These are phyloP conservation scores for Pseudogymnoascus sp. DNA, from an alignment of 2,329 filamentous ascomycete genomes.

Conservation along the genomic window DNA sequence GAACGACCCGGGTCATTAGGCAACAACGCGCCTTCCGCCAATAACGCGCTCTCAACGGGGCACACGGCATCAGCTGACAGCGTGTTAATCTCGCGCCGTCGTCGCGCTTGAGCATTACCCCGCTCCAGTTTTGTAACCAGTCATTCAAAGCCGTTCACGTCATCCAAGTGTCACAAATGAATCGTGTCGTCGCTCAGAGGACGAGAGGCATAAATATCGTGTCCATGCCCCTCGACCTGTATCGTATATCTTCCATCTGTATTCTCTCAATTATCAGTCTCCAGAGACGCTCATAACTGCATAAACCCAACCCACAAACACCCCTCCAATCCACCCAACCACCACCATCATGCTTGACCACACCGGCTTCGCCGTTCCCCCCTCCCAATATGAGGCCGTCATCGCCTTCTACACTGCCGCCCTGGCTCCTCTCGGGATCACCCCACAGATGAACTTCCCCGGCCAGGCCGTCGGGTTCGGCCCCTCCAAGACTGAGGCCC, in stretches of 20 bases:
- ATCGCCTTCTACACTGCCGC: background rate
- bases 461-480: background rate
- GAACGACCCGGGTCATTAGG: background rate
- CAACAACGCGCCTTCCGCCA: slow-evolving; percentile 6
- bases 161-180: background rate
- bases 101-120: slow-evolving; percentile 1
- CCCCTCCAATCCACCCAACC: background rate
- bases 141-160: background rate
- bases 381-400: background rate
- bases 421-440: slow-evolving; percentile 1
- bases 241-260: background rate
- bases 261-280: background rate
- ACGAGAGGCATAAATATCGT: background rate
- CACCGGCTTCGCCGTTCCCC: background rate
- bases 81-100: background rate
- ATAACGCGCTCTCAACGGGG: background rate
- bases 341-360: slow-evolving; percentile 1
- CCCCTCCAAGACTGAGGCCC: background rate
- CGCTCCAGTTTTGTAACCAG: background rate
- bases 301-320: background rate
- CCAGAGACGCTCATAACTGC: background rate
- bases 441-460: background rate
- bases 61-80: background rate
- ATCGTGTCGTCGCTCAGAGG: background rate
- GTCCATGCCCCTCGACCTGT: background rate